A percentile compares a stretch with the other conserved stretches of the same genome.
phyloP scores from a whole-genome alignment of 495 filamentous ascomycete species.

The Hypoxylon fragiforme region DNA sequence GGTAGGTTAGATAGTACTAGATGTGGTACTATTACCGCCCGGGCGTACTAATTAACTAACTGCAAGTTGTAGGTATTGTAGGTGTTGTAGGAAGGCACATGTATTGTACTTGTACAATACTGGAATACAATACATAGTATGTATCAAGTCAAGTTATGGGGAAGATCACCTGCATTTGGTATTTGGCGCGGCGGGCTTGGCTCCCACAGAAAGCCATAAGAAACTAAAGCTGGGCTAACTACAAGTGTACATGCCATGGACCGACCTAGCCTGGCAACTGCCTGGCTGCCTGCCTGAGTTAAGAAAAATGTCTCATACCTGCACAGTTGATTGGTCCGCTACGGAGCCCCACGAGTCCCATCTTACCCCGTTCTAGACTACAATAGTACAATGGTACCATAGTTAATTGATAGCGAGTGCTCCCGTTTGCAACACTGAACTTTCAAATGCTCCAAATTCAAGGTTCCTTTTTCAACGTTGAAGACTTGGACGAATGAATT shows the following conservation, averaged over 20 bases:
- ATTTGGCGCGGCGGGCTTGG: conserved; percentile 19
- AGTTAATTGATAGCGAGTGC: conserved; percentile 19
- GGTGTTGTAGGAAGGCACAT: background rate
- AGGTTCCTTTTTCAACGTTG: too few relatives aligned
- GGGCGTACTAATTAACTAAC: background rate
- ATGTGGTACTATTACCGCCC: too few relatives aligned
- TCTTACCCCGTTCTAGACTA: conserved; percentile 10
- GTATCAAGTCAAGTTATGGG: too few relatives aligned
- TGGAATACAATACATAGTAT: too few relatives aligned
- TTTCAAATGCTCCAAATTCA: too few relatives aligned
- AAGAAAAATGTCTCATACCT: conserved; percentile 19
- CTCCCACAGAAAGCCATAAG: conserved; percentile 4
- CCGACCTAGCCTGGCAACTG: conserved; percentile 25
- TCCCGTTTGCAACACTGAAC: too few relatives aligned
- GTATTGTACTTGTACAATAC: too few relatives aligned
- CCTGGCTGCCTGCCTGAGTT: too few relatives aligned
- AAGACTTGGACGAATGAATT: too few relatives aligned
- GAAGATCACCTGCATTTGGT: conserved; percentile 36
- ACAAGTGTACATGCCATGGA: too few relatives aligned
- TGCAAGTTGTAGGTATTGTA: background rate
- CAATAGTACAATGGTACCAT: conserved; percentile 2
- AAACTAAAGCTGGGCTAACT: background rate
- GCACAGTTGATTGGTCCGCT: conserved; percentile 13
- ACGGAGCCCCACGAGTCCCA: conserved; percentile 21
- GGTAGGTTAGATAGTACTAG: too few relatives aligned